Evolutionary conservation across 208 protist species (phyloP).

Genomic region (Leishmania tarentolae): DNA sequence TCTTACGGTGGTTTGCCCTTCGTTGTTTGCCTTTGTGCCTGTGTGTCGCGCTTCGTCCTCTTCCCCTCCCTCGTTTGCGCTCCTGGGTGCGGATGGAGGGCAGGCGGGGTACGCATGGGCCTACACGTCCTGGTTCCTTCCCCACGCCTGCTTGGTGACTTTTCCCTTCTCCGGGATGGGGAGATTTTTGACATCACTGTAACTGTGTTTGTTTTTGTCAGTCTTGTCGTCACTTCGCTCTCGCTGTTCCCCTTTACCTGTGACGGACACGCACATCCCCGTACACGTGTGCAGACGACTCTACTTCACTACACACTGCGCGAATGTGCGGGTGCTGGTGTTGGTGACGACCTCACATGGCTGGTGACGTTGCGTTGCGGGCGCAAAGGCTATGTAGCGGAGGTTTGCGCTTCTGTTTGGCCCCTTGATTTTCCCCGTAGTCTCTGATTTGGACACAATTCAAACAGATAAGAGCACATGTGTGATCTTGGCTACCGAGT

Average conservation of each 20-base stretch:
- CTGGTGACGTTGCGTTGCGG: not conserved
- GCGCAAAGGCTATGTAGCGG: not conserved
- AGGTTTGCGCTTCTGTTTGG: too few relatives aligned
- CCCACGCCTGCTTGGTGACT: not conserved
- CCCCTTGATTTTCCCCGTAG: not conserved
- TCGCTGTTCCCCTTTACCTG: not conserved
- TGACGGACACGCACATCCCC: not conserved
- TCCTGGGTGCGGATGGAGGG: not conserved
- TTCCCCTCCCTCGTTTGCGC: not conserved
- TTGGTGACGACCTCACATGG: not conserved
- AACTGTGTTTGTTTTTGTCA: not conserved
- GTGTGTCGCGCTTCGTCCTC: not conserved
- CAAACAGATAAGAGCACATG: not conserved
- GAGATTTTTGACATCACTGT: not conserved
- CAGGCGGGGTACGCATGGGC: not conserved
- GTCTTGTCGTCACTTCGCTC: not conserved
- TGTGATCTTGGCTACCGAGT: not conserved
- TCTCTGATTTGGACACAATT: not conserved
- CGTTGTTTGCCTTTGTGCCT: not conserved
- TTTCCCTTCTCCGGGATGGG: not conserved
- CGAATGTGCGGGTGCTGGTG: not conserved
- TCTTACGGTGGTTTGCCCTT: conserved; percentile 1
- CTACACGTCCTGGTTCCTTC: not conserved
- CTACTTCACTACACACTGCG: not conserved
- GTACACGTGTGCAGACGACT: not conserved